These are phyloP conservation scores for Mrakia gelida DNA, from an alignment of 768 basidiomycete genomes.

Conservation along the genomic window DNA sequence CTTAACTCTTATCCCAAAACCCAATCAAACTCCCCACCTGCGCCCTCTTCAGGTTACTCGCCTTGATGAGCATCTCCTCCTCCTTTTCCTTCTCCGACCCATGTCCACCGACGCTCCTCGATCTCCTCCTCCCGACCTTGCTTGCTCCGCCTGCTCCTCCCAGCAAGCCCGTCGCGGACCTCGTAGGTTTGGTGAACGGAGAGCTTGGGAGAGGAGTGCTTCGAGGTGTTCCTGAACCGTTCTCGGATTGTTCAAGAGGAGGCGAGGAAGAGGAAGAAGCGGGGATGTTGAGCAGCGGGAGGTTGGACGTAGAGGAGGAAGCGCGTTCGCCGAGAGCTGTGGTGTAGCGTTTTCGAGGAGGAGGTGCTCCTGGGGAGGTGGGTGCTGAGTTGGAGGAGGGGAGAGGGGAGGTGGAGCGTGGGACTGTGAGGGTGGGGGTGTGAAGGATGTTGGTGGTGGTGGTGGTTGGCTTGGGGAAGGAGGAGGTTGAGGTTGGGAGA, in stretches of 20 bases:
- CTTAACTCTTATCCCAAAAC: constrained; percentile 8
- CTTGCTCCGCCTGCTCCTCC: not conserved
- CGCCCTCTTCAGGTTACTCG: not conserved
- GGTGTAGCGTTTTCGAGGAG: constrained; percentile 6
- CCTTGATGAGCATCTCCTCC: not conserved
- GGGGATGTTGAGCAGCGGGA: no score
- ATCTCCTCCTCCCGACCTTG: not conserved
- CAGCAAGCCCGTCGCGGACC: not conserved
- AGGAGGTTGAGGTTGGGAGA: no score
- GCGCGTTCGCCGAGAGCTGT: constrained; percentile 3
- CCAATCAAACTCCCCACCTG: constrained; percentile 1
- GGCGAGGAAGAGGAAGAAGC: not conserved
- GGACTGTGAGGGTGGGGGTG: not conserved
- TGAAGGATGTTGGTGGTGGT: not conserved
- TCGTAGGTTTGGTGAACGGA: not conserved
- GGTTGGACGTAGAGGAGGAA: not conserved
- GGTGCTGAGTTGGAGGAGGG: not conserved
- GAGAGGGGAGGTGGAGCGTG: constrained; percentile 1
- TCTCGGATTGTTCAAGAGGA: not conserved
- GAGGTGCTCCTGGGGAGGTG: not conserved
- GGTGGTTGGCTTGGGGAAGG: no score
- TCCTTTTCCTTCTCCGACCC: not conserved
- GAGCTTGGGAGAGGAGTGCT: not conserved
- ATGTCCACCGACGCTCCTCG: constrained; percentile 11
- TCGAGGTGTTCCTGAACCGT: not conserved